phyloP scores from a whole-genome alignment of 139 green algal species.

The Chlorella sp. region DNA sequence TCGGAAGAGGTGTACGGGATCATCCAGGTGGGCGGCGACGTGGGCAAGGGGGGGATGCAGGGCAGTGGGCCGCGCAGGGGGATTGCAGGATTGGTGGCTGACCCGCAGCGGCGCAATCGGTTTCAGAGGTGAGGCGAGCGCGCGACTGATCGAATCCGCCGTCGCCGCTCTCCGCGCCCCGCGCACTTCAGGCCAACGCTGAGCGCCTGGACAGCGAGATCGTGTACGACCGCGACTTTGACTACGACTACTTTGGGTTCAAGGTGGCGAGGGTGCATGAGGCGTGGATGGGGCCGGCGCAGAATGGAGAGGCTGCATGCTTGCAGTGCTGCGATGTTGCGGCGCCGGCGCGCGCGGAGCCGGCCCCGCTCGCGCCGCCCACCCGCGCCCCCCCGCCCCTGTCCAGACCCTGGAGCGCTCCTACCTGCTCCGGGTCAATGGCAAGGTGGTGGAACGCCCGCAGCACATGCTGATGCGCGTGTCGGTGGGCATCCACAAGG shows the following conservation, averaged over 20 bases:
- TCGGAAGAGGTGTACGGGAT: constrained; percentile 91
- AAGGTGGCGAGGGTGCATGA: constrained; percentile 64
- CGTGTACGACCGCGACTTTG: constrained; percentile 99
- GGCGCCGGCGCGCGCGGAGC: not conserved
- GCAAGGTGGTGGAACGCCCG: constrained; percentile 94
- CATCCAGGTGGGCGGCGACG: too few relatives aligned
- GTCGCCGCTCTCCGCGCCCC: too few relatives aligned
- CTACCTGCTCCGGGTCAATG: constrained; percentile 97
- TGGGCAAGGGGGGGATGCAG: too few relatives aligned
- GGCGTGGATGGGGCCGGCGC: not conserved
- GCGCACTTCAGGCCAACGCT: too few relatives aligned
- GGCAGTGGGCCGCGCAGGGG: too few relatives aligned
- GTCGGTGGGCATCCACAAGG: constrained; percentile 93
- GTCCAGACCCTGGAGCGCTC: constrained; percentile 96
- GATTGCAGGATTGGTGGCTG: too few relatives aligned
- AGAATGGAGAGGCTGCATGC: too few relatives aligned
- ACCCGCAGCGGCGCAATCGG: too few relatives aligned
- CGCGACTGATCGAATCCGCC: too few relatives aligned
- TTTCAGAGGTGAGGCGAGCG: too few relatives aligned
- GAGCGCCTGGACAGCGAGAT: constrained; percentile 93
- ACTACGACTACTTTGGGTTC: constrained; percentile 99
- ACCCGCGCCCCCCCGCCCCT: too few relatives aligned
- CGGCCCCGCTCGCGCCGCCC: not conserved
- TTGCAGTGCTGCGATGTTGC: not conserved
- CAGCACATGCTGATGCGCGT: constrained; percentile 99